These are phyloP conservation scores for Melianthus villosus DNA, from an alignment of 441 rosid genomes.

Conservation along the genomic window DNA sequence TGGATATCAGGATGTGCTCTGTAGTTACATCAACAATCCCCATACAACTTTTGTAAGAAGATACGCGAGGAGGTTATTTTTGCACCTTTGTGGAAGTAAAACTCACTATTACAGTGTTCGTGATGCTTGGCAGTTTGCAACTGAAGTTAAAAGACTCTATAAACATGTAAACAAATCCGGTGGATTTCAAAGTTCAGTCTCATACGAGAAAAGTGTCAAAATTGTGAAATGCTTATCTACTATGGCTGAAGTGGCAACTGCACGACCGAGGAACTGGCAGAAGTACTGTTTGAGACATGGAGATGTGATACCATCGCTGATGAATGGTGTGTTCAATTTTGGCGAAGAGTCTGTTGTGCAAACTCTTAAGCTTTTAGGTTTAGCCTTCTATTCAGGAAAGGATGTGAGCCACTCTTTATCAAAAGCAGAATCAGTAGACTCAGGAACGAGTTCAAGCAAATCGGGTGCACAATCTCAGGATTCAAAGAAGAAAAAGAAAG, in stretches of 20 bases:
- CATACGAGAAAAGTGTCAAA: constrained; percentile 95
- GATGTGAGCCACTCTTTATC: constrained; percentile 51
- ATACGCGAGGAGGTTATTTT: constrained; percentile 95
- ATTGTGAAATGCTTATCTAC: constrained; percentile 85
- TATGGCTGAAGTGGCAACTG: constrained; percentile 88
- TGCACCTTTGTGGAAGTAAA: constrained; percentile 97
- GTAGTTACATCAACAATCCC: constrained; percentile 96
- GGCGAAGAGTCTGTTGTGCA: constrained; percentile 93
- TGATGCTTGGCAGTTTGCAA: constrained; percentile 97
- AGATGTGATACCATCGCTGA: constrained; percentile 71
- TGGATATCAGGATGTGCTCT: constrained; percentile 93
- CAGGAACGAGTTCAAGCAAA: constrained; percentile 48
- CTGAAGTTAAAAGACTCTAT: constrained; percentile 71
- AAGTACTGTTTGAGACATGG: constrained; percentile 88
- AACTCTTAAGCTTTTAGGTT: constrained; percentile 77
- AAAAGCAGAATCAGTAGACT: constrained; percentile 63
- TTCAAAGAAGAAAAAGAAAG: constrained; percentile 90
- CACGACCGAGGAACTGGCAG: constrained; percentile 99
- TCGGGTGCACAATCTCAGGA: constrained; percentile 55
- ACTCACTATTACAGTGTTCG: constrained; percentile 92
- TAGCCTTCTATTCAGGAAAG: constrained; percentile 92
- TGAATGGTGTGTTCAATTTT: constrained; percentile 72
- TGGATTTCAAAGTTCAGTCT: constrained; percentile 71
- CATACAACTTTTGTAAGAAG: constrained; percentile 91
- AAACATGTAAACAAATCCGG: constrained; percentile 91